Base-by-base conservation (phyloP, 371 early-diverging fungal genomes). In the Mucor plumbeus region DNA sequence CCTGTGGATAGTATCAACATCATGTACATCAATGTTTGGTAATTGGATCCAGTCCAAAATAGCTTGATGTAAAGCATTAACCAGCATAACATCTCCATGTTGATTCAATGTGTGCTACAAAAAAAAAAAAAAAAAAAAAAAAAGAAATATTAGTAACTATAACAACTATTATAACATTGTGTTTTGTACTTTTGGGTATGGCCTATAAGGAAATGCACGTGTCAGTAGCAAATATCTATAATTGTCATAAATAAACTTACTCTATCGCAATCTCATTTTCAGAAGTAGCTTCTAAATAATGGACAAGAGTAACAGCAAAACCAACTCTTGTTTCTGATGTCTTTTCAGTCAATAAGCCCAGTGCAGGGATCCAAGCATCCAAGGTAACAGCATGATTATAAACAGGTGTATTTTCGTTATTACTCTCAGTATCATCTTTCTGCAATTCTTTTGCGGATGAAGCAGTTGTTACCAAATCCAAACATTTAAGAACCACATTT, bases 11-110 rank as follows among this genome's bases (percentile, higher is more conserved):
- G 87, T 80, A 0, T 84, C 68, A 64, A 86, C 82, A 65, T 94
- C 94, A 1, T 73, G 77, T 0, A 89, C 90, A 7, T 75, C 79
- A n/a, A 82, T 73, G 39, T 70, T 76, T 0, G 82, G 68, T 8
- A 82, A 60, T 19, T 81, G 74, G 6, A 86, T 80, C 80, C 87
- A 90, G 15, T 88, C 83, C 48, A 87, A 75, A 41, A 93, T 56
- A 4, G 82, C 74, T 59, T 84, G 81, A 54, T 89, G 88, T 31
- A 87, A 64, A 0, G 81, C 74, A 39, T 82, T 77, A 38, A 87
- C 77, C 63, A 91, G 84, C 50, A 67, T 77, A 44, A 75, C 77
- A 72, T 78, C 86, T 67, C 71, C 75, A 65, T 70, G 83, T 61
- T 78, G 76, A 8, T 69, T 69, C 15, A 70, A 54, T 10, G 59